Conservation (phyloP, 257 asterid species). For the Cordia subcordata region DNA sequence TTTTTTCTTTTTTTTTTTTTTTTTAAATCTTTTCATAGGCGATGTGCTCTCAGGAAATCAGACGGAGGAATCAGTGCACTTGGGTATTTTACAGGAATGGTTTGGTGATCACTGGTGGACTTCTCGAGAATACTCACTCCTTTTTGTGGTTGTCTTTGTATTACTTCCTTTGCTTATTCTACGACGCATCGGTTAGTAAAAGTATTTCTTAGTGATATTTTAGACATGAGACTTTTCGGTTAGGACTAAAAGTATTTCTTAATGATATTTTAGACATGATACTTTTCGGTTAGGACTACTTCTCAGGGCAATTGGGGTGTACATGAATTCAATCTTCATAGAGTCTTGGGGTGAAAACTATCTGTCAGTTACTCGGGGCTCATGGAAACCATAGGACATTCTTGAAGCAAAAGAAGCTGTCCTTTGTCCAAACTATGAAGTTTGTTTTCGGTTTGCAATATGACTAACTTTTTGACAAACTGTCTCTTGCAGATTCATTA, state of each 20-base stretch:
- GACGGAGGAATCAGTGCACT: constrained; percentile 68
- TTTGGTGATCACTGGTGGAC: constrained; percentile 96
- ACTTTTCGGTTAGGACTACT: too few species aligned
- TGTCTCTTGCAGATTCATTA: constrained; percentile 65
- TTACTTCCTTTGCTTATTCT: constrained; percentile 78
- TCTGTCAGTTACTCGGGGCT: too few species aligned
- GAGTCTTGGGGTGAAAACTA: too few species aligned
- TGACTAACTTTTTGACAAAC: constrained; percentile 30
- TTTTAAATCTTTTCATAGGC: constrained; percentile 43
- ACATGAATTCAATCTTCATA: too few species aligned
- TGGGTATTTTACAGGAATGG: constrained; percentile 92
- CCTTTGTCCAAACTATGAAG: not conserved
- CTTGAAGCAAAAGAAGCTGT: too few species aligned
- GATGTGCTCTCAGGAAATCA: constrained; percentile 87
- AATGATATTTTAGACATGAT: not conserved
- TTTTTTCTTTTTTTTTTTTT: too few species aligned
- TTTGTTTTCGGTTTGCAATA: constrained; percentile 4
- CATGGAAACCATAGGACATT: too few species aligned
- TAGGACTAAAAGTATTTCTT: not conserved
- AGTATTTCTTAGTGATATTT: not conserved
- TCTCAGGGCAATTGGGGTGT: too few species aligned
- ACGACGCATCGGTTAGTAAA: constrained; percentile 78
- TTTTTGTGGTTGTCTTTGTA: constrained; percentile 67
- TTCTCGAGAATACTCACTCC: constrained; percentile 63
- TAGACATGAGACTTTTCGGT: too few species aligned